phyloP scores from a whole-genome alignment of 1,284 basidiomycete species.

The Violaceomyces palustris region DNA sequence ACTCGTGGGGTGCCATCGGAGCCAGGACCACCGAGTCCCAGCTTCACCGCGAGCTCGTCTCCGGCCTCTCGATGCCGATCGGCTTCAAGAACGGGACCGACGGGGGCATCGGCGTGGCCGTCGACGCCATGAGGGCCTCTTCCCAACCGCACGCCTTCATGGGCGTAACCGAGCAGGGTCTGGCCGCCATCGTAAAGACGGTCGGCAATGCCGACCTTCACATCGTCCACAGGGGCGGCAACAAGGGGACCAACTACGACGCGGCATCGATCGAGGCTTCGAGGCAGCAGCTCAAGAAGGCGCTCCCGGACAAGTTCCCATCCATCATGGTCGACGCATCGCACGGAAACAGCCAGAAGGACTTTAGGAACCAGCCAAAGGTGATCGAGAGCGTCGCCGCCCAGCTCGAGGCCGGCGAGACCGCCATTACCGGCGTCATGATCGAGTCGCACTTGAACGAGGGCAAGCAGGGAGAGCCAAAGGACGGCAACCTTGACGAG shows the following conservation, averaged over 20 bases:
- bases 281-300: conserved; percentile 62
- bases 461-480: conserved; percentile 52
- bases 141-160: conserved; percentile 50
- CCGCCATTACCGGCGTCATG: conserved; percentile 87
- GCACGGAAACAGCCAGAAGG: conserved; percentile 52
- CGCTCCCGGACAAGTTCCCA: conserved; percentile 39
- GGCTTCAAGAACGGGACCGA: conserved; percentile 99
- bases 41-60: conserved; percentile 56
- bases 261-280: conserved; percentile 68
- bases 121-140: conserved; percentile 50
- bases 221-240: conserved; percentile 52
- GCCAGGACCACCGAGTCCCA: conserved; percentile 73
- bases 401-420: conserved; percentile 73
- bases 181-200: conserved; percentile 93
- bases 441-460: conserved; percentile 86
- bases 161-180: conserved; percentile 55
- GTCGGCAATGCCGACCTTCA: conserved; percentile 65
- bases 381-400: conserved; percentile 68
- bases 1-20: conserved; percentile 95
- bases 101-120: conserved; percentile 60
- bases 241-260: conserved; percentile 59
- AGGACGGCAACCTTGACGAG: conserved; percentile 40
- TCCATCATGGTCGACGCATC: conserved; percentile 52
- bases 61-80: conserved; percentile 50
- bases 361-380: conserved; percentile 52